phyloP scores from a whole-genome alignment of 1,139 yeast species.

The Blastobotrys serpentis region DNA sequence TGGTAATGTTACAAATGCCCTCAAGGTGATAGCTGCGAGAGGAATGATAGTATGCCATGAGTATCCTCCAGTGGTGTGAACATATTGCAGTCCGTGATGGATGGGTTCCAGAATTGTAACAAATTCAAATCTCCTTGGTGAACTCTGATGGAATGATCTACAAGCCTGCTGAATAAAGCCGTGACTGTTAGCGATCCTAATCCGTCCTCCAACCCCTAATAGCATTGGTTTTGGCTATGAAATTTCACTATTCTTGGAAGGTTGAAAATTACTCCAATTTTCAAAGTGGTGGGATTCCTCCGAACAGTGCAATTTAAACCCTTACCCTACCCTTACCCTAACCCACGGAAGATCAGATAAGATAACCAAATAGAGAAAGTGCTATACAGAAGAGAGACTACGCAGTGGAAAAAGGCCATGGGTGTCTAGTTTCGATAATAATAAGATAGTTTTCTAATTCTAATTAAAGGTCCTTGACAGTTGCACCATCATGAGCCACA shows the following conservation, averaged over 20 bases:
- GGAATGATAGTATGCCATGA: slow-evolving; percentile 90
- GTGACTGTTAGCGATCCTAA: no score
- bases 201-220: no score
- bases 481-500: slow-evolving; percentile 85
- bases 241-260: no score
- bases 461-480: slow-evolving; percentile 15
- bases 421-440: no score
- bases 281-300: no score
- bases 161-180: neutral
- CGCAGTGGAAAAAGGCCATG: no score
- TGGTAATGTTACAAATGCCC: slow-evolving; percentile 72
- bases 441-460: neutral
- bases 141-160: slow-evolving; percentile 10
- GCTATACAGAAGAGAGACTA: neutral
- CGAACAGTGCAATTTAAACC: no score
- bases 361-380: neutral
- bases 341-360: neutral
- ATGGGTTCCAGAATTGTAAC: slow-evolving; percentile 27
- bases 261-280: no score
- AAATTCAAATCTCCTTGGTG: slow-evolving; percentile 10
- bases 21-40: slow-evolving; percentile 59
- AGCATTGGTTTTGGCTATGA: neutral
- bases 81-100: slow-evolving; percentile 29
- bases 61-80: slow-evolving; percentile 48
- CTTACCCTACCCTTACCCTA: neutral